These are phyloP conservation scores for Diaporthe citri DNA, from an alignment of 2,329 filamentous ascomycete genomes.

Conservation along the genomic window DNA sequence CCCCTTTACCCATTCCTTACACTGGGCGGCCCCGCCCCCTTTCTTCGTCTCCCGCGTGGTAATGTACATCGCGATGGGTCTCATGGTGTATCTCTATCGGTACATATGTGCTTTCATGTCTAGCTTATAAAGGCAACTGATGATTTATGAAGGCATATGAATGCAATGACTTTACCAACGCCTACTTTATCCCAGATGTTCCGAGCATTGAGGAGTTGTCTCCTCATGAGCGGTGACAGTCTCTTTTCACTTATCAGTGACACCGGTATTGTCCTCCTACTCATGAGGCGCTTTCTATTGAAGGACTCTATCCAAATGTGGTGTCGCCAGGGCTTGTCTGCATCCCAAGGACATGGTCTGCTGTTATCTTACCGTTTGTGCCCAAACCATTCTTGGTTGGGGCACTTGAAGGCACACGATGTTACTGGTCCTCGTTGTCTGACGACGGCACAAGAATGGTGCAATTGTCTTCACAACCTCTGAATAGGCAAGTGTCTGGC, in stretches of 20 bases:
- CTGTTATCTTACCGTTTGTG: background rate
- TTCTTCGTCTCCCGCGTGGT: background rate
- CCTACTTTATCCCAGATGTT: no score
- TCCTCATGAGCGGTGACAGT: background rate
- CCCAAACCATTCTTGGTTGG: background rate
- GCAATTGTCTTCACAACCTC: background rate
- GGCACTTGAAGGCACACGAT: background rate
- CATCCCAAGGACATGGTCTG: background rate
- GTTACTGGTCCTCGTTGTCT: background rate
- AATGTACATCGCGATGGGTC: background rate
- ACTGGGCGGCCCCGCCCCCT: background rate
- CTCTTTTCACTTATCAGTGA: background rate
- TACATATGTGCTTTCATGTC: slow-evolving; percentile 17
- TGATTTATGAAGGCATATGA: slow-evolving; percentile 22
- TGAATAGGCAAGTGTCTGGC: background rate
- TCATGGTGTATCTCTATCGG: slow-evolving; percentile 21
- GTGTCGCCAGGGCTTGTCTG: background rate
- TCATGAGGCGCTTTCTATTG: background rate
- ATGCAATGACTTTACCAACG: background rate
- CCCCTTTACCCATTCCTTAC: slow-evolving; percentile 1
- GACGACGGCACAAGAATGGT: background rate
- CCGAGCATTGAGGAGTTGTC: no score
- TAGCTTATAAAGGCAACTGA: slow-evolving; percentile 4
- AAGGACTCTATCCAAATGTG: no score
- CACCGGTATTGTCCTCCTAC: no score